A percentile compares a stretch with the other conserved stretches of the same genome.
Evolutionary conservation across 192 early-diverging fungal species (phyloP).

Genomic region (Dispira simplex): DNA sequence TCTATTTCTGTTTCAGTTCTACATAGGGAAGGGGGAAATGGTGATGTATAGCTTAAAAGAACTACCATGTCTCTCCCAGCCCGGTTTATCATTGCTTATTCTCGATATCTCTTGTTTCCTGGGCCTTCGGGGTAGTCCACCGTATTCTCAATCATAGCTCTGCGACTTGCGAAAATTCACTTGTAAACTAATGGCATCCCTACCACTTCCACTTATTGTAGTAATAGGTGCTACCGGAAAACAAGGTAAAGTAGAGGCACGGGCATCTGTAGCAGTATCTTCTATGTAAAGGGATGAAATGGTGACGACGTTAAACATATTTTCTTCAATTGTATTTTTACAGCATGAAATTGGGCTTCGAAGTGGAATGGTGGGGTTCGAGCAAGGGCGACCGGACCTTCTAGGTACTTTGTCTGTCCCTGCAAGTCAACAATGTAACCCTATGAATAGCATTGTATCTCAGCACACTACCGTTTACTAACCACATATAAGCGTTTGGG

Average conservation of each 20-base stretch:
- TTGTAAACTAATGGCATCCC: too few relatives aligned
- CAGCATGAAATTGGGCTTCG: background rate
- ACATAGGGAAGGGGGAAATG: too few relatives aligned
- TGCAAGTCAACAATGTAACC: background rate
- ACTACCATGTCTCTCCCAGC: too few relatives aligned
- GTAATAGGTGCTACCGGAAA: slow-evolving; percentile 13
- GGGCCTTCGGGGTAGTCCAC: too few relatives aligned
- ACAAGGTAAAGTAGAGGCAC: slow-evolving; percentile 4
- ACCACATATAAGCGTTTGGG: too few relatives aligned
- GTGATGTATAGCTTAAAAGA: too few relatives aligned
- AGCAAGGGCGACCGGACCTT: background rate
- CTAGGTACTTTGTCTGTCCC: background rate
- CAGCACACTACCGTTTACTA: background rate
- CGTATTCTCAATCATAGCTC: too few relatives aligned
- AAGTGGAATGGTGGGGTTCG: background rate
- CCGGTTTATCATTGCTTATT: too few relatives aligned
- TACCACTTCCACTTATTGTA: background rate
- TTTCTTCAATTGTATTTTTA: background rate
- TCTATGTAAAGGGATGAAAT: background rate
- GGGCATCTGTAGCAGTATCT: background rate
- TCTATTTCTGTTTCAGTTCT: too few relatives aligned
- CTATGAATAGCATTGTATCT: background rate
- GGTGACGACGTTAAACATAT: background rate
- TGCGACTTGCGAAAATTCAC: too few relatives aligned
- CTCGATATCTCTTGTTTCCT: too few relatives aligned